These are phyloP conservation scores for Phaeophleospora eucalypticola DNA, from an alignment of 2,329 filamentous ascomycete genomes.

Conservation along the genomic window DNA sequence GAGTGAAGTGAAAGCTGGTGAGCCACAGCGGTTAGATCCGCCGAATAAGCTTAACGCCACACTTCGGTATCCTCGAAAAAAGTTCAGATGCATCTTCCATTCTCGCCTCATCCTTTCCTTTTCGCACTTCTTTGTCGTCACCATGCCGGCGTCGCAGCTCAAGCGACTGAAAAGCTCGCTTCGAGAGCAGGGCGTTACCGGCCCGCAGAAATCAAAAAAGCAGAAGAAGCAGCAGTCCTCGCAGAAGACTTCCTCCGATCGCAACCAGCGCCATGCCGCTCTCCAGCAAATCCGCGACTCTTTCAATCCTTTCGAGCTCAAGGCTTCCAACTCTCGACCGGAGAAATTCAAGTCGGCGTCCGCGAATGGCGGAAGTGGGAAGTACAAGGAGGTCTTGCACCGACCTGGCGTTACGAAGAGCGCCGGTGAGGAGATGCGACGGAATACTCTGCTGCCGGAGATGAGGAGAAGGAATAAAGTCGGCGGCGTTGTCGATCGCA, in stretches of 20 bases:
- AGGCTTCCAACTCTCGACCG: conserved; percentile 58
- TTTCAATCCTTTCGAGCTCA: conserved; percentile 96
- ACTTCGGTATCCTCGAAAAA: conserved; percentile 18
- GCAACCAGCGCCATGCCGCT: conserved; percentile 70
- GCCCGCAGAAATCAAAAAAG: conserved; percentile 92
- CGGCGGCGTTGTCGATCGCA: conserved; percentile 84
- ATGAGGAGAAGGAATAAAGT: conserved; percentile 87
- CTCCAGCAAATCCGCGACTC: conserved; percentile 85
- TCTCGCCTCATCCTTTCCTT: neutral
- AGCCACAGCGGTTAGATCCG: neutral
- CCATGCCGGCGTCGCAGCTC: conserved; percentile 91
- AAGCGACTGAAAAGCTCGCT: conserved; percentile 93
- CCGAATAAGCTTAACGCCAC: conserved; percentile 1
- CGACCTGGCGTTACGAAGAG: conserved; percentile 82
- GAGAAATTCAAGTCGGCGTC: conserved; percentile 72
- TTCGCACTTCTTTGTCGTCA: neutral
- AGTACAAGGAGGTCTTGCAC: conserved; percentile 55
- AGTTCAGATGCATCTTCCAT: conserved; percentile 9
- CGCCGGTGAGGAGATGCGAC: conserved; percentile 78
- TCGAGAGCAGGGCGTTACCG: conserved; percentile 81
- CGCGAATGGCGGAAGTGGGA: conserved; percentile 45
- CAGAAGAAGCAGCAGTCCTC: conserved; percentile 58
- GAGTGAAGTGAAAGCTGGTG: neutral
- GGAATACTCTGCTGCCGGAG: conserved; percentile 80
- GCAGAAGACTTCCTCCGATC: conserved; percentile 61